Evolutionary conservation across 345 rosid species (phyloP).

Genomic region (Erysimum cheiranthoides): DNA sequence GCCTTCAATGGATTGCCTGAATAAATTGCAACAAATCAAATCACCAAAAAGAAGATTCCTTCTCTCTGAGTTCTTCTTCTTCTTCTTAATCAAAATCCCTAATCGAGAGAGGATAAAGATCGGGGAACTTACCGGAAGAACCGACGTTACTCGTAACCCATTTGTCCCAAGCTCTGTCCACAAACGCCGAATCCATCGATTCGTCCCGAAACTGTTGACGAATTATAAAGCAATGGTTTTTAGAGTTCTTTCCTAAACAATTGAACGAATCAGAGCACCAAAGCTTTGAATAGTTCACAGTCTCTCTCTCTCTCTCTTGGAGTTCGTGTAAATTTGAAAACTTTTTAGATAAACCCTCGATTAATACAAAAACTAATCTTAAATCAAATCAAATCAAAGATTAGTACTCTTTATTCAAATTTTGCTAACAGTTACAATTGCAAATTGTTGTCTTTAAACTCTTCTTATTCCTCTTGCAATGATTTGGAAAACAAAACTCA

Average conservation of each 20-base stretch:
- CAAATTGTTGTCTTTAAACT: neutral
- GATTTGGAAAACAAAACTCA: neutral
- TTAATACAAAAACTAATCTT: constrained; percentile 1
- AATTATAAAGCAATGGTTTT: constrained; percentile 21
- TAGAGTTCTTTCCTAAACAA: neutral
- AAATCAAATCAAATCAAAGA: neutral
- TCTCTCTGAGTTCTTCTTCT: constrained; percentile 16
- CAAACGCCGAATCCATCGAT: constrained; percentile 71
- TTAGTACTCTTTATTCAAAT: constrained; percentile 21
- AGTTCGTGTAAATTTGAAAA: neutral
- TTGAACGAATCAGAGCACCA: neutral
- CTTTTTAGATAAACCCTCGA: constrained; percentile 9
- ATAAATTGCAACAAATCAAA: constrained; percentile 21
- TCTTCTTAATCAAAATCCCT: neutral
- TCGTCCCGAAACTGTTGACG: neutral
- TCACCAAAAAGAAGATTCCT: neutral
- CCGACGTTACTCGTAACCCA: constrained; percentile 70
- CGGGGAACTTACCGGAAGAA: constrained; percentile 53
- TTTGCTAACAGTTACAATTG: neutral
- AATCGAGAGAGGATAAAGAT: neutral
- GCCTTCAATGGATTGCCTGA: constrained; percentile 76
- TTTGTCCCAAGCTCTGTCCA: constrained; percentile 72
- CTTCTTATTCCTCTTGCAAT: constrained; percentile 26
- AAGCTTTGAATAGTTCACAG: neutral
- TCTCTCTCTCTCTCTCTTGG: neutral